Conservation (phyloP, 768 basidiomycete species). For the Mycena capillaripes region DNA sequence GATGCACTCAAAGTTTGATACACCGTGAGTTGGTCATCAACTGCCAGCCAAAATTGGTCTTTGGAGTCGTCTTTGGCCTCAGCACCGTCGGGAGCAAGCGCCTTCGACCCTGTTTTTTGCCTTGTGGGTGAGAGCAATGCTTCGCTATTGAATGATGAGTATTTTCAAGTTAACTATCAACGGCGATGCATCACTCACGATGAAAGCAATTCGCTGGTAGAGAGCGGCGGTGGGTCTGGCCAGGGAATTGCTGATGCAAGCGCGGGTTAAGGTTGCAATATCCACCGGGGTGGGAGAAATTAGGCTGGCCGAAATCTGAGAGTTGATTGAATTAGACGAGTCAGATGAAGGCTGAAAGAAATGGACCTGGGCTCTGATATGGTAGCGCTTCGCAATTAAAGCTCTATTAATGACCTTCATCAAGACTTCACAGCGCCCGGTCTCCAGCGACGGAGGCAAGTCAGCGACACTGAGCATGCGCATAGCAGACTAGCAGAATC, state of each 20-base stretch:
- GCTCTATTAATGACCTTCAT: background rate
- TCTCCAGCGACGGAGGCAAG: background rate
- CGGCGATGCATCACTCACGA: background rate
- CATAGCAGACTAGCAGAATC: background rate
- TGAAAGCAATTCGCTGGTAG: conserved; percentile 6
- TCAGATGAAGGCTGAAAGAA: too few relatives aligned
- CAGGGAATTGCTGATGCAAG: background rate
- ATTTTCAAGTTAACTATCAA: too few relatives aligned
- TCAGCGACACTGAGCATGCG: background rate
- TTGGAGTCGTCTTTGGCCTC: too few relatives aligned
- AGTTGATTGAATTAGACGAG: too few relatives aligned
- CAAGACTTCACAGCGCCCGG: background rate
- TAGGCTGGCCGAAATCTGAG: too few relatives aligned
- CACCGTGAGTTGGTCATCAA: too few relatives aligned
- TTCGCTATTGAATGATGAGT: too few relatives aligned
- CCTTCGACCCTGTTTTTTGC: too few relatives aligned
- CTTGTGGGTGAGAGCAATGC: too few relatives aligned
- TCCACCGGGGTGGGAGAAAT: background rate
- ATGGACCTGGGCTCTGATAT: background rate
- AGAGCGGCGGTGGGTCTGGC: background rate
- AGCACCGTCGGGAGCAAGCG: too few relatives aligned
- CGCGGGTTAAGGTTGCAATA: conserved; percentile 3
- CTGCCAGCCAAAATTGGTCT: too few relatives aligned
- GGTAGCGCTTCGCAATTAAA: background rate
- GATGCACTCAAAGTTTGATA: background rate